Base-by-base conservation (phyloP, 257 asterid species). In the Solanum medicagineum region DNA sequence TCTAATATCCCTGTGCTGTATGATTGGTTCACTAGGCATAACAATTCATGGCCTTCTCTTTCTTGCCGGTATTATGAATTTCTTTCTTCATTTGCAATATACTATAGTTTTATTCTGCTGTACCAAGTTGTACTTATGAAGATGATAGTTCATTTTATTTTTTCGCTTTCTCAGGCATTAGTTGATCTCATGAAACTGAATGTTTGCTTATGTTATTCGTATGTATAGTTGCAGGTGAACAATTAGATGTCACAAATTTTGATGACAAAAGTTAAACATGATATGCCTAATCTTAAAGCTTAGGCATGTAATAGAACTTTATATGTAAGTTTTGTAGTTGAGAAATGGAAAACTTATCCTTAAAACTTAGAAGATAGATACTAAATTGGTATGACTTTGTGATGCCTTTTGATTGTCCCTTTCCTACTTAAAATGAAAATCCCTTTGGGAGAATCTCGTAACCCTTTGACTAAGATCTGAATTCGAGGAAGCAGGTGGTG, bases 21-120 rank as follows among this genome's bases (percentile, higher is more conserved):
- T 11, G 96, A 93, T 89, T 93, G 94, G 96, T 90, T 93, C 49
- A 90, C 96, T n/a, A 91, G 92, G 54, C 93, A 93, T 84, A 93
- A 91, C 85, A 89, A 87, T 15, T 84, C 87, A 11, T 92, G 96
- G 96, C 94, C 96, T 26, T 92, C 94, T 84, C 94, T 92, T 87
- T 92, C 94, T 65, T 93, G 94, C 92, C 93, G 94, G 96, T 93
- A 90, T 83, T 51, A 20, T 22, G 19, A 36, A 81, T 77, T 40
- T 74, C 57, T n/a, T 29, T 24, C 59, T 70, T 57, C 85, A 79
- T 86, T 56, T 0, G n/a, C 55, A 20, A 11, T 84, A 66, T 85
- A 59, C 59, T 16, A 13, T 9, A 10, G 26, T 22, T 59, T 84
- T 54, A 7, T 53, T 53, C 29, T 79, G 66, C 49, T 53, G 65